Conservation (phyloP, 2,329 filamentous ascomycete genomes). For the Rutstroemia sydowiana region DNA sequence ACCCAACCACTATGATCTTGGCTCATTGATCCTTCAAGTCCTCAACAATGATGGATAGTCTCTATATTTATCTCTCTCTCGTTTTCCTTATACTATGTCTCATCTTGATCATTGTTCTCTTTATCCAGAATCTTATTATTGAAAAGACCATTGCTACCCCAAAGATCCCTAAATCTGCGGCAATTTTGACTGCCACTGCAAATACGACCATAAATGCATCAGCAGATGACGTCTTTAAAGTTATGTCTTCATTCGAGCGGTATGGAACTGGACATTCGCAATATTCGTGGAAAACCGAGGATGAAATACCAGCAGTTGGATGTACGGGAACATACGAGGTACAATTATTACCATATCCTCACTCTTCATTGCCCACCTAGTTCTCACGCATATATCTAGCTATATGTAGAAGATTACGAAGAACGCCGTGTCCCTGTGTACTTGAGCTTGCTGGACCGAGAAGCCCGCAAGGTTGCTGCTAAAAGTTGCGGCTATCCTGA, state of each 20-base stretch:
- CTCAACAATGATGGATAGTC: background rate
- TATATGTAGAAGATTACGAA: background rate
- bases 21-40: too few species aligned
- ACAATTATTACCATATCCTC: background rate
- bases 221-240: constrained; percentile 18
- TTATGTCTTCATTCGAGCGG: constrained; percentile 14
- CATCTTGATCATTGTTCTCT: constrained; percentile 12
- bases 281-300: constrained; percentile 15
- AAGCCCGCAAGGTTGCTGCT: constrained; percentile 13
- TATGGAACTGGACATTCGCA: constrained; percentile 12
- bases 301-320: constrained; percentile 15
- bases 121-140: constrained; percentile 10
- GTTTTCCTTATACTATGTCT: constrained; percentile 1
- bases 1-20: too few species aligned
- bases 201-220: constrained; percentile 16
- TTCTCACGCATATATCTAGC: background rate
- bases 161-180: constrained; percentile 11
- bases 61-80: constrained; percentile 1
- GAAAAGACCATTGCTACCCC: constrained; percentile 13
- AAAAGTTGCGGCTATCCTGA: constrained; percentile 11
- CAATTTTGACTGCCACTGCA: constrained; percentile 14
- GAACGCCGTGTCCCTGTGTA: constrained; percentile 1
- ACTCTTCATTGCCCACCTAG: background rate
- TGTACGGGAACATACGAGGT: constrained; percentile 16
- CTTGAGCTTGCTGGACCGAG: constrained; percentile 16